These are phyloP conservation scores for Aspergillus heteromorphus DNA, from an alignment of 495 filamentous ascomycete genomes.

Conservation along the genomic window DNA sequence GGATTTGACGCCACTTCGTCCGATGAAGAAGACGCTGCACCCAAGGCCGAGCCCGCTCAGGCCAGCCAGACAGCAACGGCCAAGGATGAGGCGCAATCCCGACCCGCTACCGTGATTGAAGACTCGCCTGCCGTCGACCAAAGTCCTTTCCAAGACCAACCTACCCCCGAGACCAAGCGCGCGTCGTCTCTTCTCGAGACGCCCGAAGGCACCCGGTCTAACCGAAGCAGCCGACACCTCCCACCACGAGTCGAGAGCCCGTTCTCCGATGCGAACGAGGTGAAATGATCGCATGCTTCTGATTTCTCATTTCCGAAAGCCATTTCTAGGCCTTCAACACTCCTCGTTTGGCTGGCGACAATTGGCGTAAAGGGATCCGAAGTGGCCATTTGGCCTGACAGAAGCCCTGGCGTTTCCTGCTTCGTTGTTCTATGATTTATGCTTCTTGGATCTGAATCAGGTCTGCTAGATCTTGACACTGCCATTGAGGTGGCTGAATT, in stretches of 20 bases:
- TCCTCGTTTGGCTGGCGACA: conserved; percentile 1
- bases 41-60: conserved; percentile 11
- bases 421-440: conserved; percentile 1
- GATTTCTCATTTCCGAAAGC: neutral
- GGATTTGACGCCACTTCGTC: conserved; percentile 37
- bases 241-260: conserved; percentile 36
- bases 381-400: neutral
- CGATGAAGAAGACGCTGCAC: conserved; percentile 29
- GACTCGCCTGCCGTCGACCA: conserved; percentile 45
- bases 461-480: neutral
- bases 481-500: neutral
- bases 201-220: conserved; percentile 20
- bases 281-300: conserved; percentile 47
- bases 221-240: conserved; percentile 22
- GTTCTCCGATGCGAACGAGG: conserved; percentile 45
- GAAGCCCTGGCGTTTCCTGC: neutral
- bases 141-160: conserved; percentile 57
- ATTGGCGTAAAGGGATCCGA: neutral
- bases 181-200: conserved; percentile 18
- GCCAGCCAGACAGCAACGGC: conserved; percentile 1
- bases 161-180: conserved; percentile 11
- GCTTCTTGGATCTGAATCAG: neutral
- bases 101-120: conserved; percentile 42
- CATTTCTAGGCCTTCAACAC: neutral
- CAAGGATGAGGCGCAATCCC: conserved; percentile 9